phyloP scores from a whole-genome alignment of 768 basidiomycete genomes.

The Kwoniella europaea region DNA sequence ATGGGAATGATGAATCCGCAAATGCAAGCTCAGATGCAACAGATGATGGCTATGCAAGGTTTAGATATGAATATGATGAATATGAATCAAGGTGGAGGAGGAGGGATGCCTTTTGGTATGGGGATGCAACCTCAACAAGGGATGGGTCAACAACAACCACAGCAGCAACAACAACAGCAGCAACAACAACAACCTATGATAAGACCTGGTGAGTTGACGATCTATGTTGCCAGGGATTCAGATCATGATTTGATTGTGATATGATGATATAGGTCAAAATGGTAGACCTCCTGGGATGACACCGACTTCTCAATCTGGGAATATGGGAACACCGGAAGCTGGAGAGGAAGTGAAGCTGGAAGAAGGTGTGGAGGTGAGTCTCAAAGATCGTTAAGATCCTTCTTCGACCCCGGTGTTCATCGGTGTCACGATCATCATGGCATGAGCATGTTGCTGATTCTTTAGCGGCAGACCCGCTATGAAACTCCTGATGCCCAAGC shows the following conservation, averaged over 20 bases:
- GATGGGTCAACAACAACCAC: background rate
- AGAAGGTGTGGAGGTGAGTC: constrained; percentile 35
- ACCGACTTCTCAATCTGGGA: constrained; percentile 13
- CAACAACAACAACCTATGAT: background rate
- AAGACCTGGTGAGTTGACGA: constrained; percentile 1
- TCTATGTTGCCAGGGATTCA: background rate
- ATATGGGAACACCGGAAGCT: background rate
- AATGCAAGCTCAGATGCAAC: constrained; percentile 67
- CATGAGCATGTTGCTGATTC: background rate
- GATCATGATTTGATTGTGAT: background rate
- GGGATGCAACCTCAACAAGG: constrained; percentile 23
- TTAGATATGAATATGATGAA: constrained; percentile 66
- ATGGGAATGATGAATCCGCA: constrained; percentile 66
- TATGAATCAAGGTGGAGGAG: constrained; percentile 53
- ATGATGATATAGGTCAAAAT: constrained; percentile 1
- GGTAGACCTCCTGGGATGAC: constrained; percentile 16
- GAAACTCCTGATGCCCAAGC: constrained; percentile 16
- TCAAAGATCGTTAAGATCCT: too few relatives aligned
- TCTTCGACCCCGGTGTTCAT: too few relatives aligned
- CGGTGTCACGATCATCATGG: background rate
- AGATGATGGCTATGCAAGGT: constrained; percentile 66
- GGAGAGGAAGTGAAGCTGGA: constrained; percentile 45
- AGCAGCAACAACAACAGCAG: background rate
- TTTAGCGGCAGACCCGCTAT: constrained; percentile 7
- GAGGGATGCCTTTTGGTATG: constrained; percentile 6